Evolutionary conservation across 306 rosid species (phyloP).

Genomic region (Sindora glabra): DNA sequence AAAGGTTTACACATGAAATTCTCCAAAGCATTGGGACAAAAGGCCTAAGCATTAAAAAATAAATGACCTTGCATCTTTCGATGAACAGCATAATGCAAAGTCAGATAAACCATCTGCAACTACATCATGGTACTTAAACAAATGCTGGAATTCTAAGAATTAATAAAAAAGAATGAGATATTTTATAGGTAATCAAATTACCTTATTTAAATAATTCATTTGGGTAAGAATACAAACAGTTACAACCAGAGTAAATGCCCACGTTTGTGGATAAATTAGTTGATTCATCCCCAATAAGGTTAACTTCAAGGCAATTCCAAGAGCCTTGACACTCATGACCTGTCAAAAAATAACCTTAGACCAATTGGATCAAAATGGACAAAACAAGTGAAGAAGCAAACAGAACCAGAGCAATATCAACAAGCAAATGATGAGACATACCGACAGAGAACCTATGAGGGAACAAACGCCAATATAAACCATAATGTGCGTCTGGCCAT

Average conservation of each 20-base stretch:
- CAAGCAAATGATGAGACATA: conserved; percentile 32
- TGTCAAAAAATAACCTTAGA: conserved; percentile 34
- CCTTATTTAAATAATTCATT: conserved; percentile 99
- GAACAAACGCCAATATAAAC: conserved; percentile 98
- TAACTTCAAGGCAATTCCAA: conserved; percentile 95
- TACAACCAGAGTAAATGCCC: conserved; percentile 37
- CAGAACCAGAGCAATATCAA: conserved; percentile 6
- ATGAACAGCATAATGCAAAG: neutral
- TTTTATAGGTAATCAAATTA: conserved; percentile 10
- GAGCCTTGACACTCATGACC: conserved; percentile 99
- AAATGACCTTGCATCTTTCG: neutral
- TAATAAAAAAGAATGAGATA: neutral
- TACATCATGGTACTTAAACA: too few relatives aligned
- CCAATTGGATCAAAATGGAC: conserved; percentile 8
- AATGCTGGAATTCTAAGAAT: conserved; percentile 4
- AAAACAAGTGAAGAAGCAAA: conserved; percentile 13
- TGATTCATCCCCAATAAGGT: conserved; percentile 93
- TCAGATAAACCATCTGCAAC: neutral
- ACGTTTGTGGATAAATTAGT: conserved; percentile 66
- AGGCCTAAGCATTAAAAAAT: too few relatives aligned
- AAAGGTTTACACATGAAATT: neutral
- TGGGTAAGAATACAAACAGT: conserved; percentile 85
- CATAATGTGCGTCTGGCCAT: conserved; percentile 98
- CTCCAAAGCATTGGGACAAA: too few relatives aligned
- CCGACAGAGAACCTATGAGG: conserved; percentile 97